These are phyloP conservation scores for Lachancea quebecensis DNA, from an alignment of 805 yeast species.

Conservation along the genomic window DNA sequence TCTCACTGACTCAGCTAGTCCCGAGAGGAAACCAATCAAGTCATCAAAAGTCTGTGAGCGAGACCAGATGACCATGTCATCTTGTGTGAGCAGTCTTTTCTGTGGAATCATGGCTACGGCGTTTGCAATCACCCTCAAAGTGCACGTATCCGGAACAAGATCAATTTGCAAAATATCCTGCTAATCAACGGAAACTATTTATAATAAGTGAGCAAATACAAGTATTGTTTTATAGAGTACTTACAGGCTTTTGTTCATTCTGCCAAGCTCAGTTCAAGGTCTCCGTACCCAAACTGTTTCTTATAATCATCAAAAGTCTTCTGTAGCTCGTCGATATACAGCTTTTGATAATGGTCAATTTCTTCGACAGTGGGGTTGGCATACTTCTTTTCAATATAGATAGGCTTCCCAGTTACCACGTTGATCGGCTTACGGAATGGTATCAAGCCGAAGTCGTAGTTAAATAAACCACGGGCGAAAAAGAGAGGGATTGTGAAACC, in stretches of 20 bases:
- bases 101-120: conserved; percentile 22
- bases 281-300: conserved; percentile 35
- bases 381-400: conserved; percentile 43
- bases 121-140: not conserved
- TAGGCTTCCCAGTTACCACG: conserved; percentile 68
- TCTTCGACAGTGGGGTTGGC: conserved; percentile 41
- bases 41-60: conserved; percentile 42
- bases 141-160: not conserved
- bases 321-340: conserved; percentile 59
- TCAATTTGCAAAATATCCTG: not conserved
- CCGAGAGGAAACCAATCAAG: conserved; percentile 47
- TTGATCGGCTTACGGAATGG: conserved; percentile 80
- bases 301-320: conserved; percentile 63
- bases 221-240: not conserved
- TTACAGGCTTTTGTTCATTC: conserved; percentile 10
- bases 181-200: not conserved
- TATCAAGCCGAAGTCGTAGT: conserved; percentile 83
- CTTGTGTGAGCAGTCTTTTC: conserved; percentile 45
- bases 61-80: conserved; percentile 60
- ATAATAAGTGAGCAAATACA: not conserved
- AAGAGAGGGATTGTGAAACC: conserved; percentile 90
- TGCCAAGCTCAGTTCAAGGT: conserved; percentile 24
- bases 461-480: conserved; percentile 86
- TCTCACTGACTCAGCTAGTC: conserved; percentile 55
- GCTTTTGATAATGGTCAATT: conserved; percentile 62